Conservation (phyloP, 192 early-diverging fungal species). For the Umbelopsis vinacea region DNA sequence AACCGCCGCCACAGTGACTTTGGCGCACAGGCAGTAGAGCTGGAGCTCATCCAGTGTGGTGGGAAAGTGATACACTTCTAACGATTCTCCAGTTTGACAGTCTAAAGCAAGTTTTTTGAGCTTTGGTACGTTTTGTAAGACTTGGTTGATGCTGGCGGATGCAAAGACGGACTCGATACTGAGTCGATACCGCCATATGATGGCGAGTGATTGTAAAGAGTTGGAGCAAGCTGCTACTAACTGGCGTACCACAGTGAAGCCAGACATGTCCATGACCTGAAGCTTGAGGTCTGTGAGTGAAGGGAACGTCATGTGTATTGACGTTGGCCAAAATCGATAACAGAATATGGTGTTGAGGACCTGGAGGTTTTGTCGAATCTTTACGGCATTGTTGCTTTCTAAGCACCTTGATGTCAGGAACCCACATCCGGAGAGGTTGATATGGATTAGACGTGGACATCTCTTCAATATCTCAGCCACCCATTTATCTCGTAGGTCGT, state of each 20-base stretch:
- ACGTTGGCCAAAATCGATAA: background rate
- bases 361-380: background rate
- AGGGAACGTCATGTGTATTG: background rate
- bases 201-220: background rate
- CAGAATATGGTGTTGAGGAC: conserved; percentile 6
- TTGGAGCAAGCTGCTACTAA: background rate
- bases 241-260: background rate
- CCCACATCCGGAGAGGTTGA: conserved; percentile 11
- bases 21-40: conserved; percentile 7
- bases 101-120: background rate
- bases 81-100: background rate
- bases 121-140: background rate
- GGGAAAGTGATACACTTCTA: conserved; percentile 11
- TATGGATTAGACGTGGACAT: background rate
- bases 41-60: background rate
- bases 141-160: background rate
- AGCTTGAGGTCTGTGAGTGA: background rate
- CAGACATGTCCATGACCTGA: conserved; percentile 15
- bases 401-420: background rate
- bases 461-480: background rate
- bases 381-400: background rate
- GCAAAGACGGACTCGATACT: background rate
- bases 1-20: background rate
- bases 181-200: background rate
- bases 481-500: conserved; percentile 5